phyloP scores from a whole-genome alignment of 2,329 filamentous ascomycete genomes.

The Pseudomassariella vexata region DNA sequence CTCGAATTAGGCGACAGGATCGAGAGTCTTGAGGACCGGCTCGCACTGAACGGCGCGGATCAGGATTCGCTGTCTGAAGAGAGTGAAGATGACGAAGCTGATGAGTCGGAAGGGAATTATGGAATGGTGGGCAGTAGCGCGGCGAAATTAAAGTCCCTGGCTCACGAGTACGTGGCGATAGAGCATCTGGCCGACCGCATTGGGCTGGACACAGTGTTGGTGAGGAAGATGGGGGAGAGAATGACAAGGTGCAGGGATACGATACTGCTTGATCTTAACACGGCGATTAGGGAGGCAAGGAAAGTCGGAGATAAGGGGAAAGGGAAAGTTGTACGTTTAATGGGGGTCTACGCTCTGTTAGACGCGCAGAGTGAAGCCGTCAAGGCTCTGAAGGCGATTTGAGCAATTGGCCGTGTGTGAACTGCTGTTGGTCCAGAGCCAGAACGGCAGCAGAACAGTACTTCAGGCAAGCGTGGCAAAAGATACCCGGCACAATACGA shows the following conservation, averaged over 20 bases:
- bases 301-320: constrained; percentile 37
- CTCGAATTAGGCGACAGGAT: constrained; percentile 63
- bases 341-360: constrained; percentile 47
- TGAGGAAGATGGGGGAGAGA: constrained; percentile 46
- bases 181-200: constrained; percentile 36
- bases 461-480: too few relatives aligned
- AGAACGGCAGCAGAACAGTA: too few relatives aligned
- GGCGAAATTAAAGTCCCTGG: constrained; percentile 37
- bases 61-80: constrained; percentile 16
- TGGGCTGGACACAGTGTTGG: constrained; percentile 42
- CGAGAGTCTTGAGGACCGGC: constrained; percentile 54
- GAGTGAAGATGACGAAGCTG: constrained; percentile 29
- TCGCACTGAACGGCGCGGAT: constrained; percentile 46
- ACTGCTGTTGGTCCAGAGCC: too few relatives aligned
- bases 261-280: constrained; percentile 47
- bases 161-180: constrained; percentile 38
- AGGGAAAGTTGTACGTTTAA: constrained; percentile 41
- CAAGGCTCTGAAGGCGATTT: constrained; percentile 37
- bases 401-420: constrained; percentile 7
- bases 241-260: constrained; percentile 49
- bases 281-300: constrained; percentile 37
- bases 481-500: too few relatives aligned
- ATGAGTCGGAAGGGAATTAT: constrained; percentile 20
- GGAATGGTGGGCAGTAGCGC: constrained; percentile 39
- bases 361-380: constrained; percentile 48